A percentile compares a stretch with the other conserved stretches of the same genome.
Conservation (phyloP, 2,329 filamentous ascomycete species). For the Aspergillus sp. region DNA sequence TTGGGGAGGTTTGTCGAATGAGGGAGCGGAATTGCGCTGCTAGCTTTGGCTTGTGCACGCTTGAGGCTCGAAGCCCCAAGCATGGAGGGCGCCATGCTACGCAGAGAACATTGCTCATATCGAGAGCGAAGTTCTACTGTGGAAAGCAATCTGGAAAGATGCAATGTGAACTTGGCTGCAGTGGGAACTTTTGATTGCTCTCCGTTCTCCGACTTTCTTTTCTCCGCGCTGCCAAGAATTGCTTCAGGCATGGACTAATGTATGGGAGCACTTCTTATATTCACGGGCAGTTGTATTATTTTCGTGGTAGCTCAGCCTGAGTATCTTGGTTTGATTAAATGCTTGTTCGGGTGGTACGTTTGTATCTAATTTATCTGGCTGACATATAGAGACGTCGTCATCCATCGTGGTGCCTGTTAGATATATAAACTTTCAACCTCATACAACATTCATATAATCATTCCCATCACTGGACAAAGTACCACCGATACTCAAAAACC, state of each 20-base stretch:
- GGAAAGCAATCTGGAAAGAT: neutral
- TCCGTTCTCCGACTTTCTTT: constrained; percentile 15
- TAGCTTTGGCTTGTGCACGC: constrained; percentile 25
- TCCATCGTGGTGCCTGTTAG: neutral
- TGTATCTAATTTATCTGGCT: too few species aligned
- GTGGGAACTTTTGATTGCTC: neutral
- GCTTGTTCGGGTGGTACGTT: too few species aligned
- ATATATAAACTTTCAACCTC: neutral
- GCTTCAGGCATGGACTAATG: constrained; percentile 16
- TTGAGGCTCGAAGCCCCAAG: constrained; percentile 37
- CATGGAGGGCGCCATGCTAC: constrained; percentile 48
- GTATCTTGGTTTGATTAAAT: neutral
- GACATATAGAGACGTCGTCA: neutral
- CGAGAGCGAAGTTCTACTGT: constrained; percentile 17
- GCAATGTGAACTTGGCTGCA: neutral
- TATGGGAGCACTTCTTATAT: neutral
- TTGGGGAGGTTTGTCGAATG: constrained; percentile 26
- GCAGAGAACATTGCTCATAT: constrained; percentile 50
- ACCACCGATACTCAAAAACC: neutral
- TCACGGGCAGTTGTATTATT: too few species aligned
- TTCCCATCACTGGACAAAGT: neutral
- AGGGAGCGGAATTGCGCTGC: constrained; percentile 25
- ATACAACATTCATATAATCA: neutral
- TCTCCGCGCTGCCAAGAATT: constrained; percentile 25
- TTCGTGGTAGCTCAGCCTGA: too few species aligned